Conservation (phyloP, 2,329 filamentous ascomycete genomes). For the Davidsoniella virescens region DNA sequence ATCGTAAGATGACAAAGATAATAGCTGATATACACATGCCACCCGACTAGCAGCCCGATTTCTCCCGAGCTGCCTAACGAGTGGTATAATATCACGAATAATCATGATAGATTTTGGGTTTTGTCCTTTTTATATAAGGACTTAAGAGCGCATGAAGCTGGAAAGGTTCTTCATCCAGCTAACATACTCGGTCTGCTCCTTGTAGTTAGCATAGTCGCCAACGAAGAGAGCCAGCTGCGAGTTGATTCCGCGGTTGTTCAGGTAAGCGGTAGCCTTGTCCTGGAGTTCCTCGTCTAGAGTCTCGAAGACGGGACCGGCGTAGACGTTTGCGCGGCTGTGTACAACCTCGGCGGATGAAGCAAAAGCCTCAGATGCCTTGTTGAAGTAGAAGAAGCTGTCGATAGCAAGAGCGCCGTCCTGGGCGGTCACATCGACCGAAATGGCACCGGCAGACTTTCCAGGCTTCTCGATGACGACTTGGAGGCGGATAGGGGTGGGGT, state of each 20-base stretch:
- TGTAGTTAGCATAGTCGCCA: slow-evolving; percentile 90
- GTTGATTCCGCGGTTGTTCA: slow-evolving; percentile 88
- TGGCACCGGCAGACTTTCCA: slow-evolving; percentile 50
- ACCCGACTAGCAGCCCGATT: too few relatives aligned
- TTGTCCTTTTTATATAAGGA: slow-evolving; percentile 29
- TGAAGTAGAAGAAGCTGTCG: slow-evolving; percentile 81
- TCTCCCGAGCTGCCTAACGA: too few relatives aligned
- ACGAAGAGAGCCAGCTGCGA: slow-evolving; percentile 76
- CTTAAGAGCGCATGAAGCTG: slow-evolving; percentile 49
- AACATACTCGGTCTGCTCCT: slow-evolving; percentile 97
- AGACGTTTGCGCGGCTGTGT: slow-evolving; percentile 61
- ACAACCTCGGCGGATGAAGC: slow-evolving; percentile 59
- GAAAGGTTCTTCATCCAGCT: slow-evolving; percentile 79
- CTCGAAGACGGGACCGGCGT: slow-evolving; percentile 81
- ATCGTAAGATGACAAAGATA: too few relatives aligned
- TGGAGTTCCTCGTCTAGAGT: slow-evolving; percentile 95
- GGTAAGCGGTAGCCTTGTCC: slow-evolving; percentile 76
- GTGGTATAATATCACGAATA: not conserved
- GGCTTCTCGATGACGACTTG: slow-evolving; percentile 82
- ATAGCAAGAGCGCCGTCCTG: slow-evolving; percentile 77
- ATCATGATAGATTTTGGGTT: not conserved
- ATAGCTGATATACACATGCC: too few relatives aligned
- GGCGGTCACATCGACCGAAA: slow-evolving; percentile 73
- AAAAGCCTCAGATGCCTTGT: slow-evolving; percentile 60
- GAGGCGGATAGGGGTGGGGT: slow-evolving; percentile 56